Evolutionary conservation across 2,329 filamentous ascomycete species (phyloP).

Genomic region (Colletotrichum sp.): DNA sequence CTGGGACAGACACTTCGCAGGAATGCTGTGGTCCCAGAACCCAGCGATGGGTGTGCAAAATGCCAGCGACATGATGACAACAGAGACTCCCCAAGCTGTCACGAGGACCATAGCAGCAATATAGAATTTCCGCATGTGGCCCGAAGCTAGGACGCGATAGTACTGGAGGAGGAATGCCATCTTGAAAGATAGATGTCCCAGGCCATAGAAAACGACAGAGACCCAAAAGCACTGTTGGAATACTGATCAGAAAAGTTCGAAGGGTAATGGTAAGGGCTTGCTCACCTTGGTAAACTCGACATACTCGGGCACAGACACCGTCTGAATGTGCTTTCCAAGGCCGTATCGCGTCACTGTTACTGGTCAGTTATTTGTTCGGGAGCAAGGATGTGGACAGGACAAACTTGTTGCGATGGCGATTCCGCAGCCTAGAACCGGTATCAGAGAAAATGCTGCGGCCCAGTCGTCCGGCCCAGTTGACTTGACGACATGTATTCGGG

Average conservation of each 20-base stretch:
- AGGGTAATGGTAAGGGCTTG: no score
- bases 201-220: constrained; percentile 34
- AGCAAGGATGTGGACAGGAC: neutral
- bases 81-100: constrained; percentile 28
- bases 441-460: constrained; percentile 25
- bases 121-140: constrained; percentile 29
- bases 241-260: neutral
- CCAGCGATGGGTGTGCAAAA: constrained; percentile 29
- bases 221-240: constrained; percentile 31
- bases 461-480: constrained; percentile 30
- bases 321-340: constrained; percentile 22
- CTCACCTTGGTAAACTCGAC: constrained; percentile 14
- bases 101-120: constrained; percentile 28
- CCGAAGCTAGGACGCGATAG: constrained; percentile 35
- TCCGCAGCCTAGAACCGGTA: constrained; percentile 4
- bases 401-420: neutral
- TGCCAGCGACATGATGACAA: constrained; percentile 26
- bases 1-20: constrained; percentile 23
- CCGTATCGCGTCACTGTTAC: constrained; percentile 19
- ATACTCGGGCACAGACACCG: neutral
- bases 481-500: constrained; percentile 28
- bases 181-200: constrained; percentile 33
- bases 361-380: neutral
- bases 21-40: constrained; percentile 28
- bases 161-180: constrained; percentile 41